Evolutionary conservation across 2,329 filamentous ascomycete species (phyloP), one percentile per base, ranked within the genome.

Genomic region (Erysiphe pulchra): DNA sequence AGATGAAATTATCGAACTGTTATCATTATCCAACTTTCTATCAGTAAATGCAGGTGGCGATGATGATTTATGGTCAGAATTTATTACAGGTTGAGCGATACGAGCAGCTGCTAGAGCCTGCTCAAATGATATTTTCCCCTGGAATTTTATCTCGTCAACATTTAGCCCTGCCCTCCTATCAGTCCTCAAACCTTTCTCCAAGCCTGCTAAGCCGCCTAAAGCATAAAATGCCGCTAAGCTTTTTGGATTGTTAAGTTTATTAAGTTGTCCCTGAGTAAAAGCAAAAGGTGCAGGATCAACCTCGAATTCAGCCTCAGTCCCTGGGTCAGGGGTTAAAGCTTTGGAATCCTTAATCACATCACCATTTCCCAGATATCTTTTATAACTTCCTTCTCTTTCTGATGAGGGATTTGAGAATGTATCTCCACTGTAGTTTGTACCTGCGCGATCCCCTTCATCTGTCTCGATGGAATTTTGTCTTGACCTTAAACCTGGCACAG

Each of bases 201-300:
- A 57, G 2, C 82, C 82, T 9, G 62, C 63, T 6, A 87, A 58
- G 43, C 82, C 82, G 46, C 82, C 82, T 2, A 90, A 60, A 6
- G 79, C 79, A 52, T 79, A 74, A 50, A 86, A 84, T 4, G 80
- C 81, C 24, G 71, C 66, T 49, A 81, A 64, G 53, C 70, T 85
- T 61, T 90, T 90, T 0, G 82, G 81, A 51, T 86, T 86, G 45
- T 85, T 65, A 7, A 90, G 63, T 61, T 87, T 87, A 50, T 73
- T 75, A 53, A 83, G 62, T 53, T 81, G 79, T 20, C 80, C 81
- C 11, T 77, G 77, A 0, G 75, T 71, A 54, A 77, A 84, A 9
- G 77, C 80, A 53, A 85, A 84, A 40, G 68, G 73, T 58, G 80
- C 83, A 53, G 77, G 65, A 42, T 74, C 65, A 14, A 77, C 69